Evolutionary conservation across 2,329 filamentous ascomycete species (phyloP).

Genomic region (Neodidymelliopsis sp.): DNA sequence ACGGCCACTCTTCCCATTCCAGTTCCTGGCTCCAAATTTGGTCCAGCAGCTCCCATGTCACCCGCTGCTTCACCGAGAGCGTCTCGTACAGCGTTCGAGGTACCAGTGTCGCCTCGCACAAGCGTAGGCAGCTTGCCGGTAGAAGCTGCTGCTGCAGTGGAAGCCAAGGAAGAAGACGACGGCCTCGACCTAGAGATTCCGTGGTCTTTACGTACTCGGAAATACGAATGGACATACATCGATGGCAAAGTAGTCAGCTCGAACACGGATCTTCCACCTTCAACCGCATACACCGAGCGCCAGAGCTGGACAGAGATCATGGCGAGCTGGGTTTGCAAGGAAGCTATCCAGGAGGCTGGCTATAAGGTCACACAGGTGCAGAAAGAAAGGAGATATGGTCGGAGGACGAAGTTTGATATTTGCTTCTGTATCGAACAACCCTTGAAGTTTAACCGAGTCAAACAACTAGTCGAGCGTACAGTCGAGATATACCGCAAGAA

Average conservation of each 20-base stretch:
- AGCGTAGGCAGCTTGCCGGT: conserved; percentile 39
- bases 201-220: conserved; percentile 44
- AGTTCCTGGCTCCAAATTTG: conserved; percentile 25
- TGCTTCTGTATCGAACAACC: conserved; percentile 46
- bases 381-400: conserved; percentile 40
- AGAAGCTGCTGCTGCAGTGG: conserved; percentile 41
- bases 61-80: conserved; percentile 34
- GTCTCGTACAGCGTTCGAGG: conserved; percentile 24
- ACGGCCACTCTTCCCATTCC: conserved; percentile 30
- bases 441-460: conserved; percentile 46
- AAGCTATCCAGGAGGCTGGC: conserved; percentile 46
- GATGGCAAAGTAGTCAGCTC: conserved; percentile 41
- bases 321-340: conserved; percentile 49
- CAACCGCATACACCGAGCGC: conserved; percentile 38
- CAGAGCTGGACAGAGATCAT: conserved; percentile 47
- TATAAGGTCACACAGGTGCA: conserved; percentile 41
- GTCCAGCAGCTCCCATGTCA: conserved; percentile 35
- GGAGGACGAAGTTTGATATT: conserved; percentile 45
- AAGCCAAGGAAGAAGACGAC: conserved; percentile 42
- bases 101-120: conserved; percentile 32
- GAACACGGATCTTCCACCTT: conserved; percentile 39
- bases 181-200: conserved; percentile 46
- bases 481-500: conserved; percentile 46
- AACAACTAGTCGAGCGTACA: conserved; percentile 49
- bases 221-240: conserved; percentile 46